Evolutionary conservation across 768 basidiomycete species (phyloP).

Genomic region (Pluteus cervinus): DNA sequence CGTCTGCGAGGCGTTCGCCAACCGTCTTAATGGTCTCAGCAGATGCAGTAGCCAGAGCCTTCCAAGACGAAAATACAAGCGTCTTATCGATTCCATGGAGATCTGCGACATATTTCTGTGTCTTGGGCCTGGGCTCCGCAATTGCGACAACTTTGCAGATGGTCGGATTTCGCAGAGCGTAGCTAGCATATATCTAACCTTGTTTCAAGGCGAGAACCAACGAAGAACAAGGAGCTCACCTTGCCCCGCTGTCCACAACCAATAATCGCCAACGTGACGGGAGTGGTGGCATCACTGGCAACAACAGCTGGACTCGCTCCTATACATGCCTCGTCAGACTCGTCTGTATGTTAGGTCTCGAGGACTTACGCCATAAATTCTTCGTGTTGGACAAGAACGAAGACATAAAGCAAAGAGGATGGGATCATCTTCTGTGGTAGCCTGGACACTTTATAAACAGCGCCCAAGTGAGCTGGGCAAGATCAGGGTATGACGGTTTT

Average conservation of each 20-base stretch:
- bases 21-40: slow-evolving; percentile 55
- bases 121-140: slow-evolving; percentile 73
- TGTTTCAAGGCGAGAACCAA: neutral
- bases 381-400: slow-evolving; percentile 26
- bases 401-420: slow-evolving; percentile 13
- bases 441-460: no score
- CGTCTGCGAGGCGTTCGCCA: slow-evolving; percentile 75
- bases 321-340: slow-evolving; percentile 2
- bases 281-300: slow-evolving; percentile 16
- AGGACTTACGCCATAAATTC: slow-evolving; percentile 27
- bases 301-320: slow-evolving; percentile 1
- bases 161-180: slow-evolving; percentile 53
- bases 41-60: slow-evolving; percentile 64
- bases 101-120: slow-evolving; percentile 51
- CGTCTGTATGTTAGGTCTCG: slow-evolving; percentile 17
- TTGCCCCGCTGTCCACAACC: slow-evolving; percentile 83
- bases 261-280: slow-evolving; percentile 69
- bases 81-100: slow-evolving; percentile 57
- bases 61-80: slow-evolving; percentile 67
- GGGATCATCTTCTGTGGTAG: no score
- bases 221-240: slow-evolving; percentile 27
- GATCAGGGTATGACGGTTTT: neutral
- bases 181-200: slow-evolving; percentile 54
- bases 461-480: no score
- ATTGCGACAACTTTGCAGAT: slow-evolving; percentile 77